A percentile compares a stretch with the other conserved stretches of the same genome.
Conservation (phyloP, 805 yeast species). For the Huiozyma naganishii region DNA sequence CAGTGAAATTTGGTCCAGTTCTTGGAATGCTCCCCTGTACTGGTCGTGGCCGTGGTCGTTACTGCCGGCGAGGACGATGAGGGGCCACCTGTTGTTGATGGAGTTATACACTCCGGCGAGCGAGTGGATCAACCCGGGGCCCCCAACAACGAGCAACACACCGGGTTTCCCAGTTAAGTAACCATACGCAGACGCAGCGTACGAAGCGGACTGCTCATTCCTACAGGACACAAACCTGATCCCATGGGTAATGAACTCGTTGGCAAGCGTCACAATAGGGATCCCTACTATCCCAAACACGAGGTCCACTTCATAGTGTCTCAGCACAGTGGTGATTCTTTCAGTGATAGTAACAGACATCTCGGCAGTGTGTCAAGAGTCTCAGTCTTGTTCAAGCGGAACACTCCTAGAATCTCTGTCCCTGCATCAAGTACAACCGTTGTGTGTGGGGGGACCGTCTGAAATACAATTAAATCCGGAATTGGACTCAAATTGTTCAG, state of each 20-base stretch:
- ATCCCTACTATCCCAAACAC: conserved; percentile 69
- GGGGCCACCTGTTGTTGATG: conserved; percentile 51
- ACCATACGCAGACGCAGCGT: conserved; percentile 66
- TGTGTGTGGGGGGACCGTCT: too few species aligned
- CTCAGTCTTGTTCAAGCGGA: too few species aligned
- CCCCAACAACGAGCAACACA: conserved; percentile 61
- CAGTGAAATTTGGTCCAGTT: conserved; percentile 50
- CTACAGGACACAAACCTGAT: conserved; percentile 50
- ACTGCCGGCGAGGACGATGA: conserved; percentile 55
- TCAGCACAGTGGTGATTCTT: conserved; percentile 37
- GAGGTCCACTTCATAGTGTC: conserved; percentile 39
- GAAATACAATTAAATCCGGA: too few species aligned
- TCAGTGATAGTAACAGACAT: conserved; percentile 2
- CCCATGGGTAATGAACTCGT: conserved; percentile 42
- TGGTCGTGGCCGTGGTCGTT: conserved; percentile 35
- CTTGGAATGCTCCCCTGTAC: conserved; percentile 60
- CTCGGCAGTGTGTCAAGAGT: too few species aligned
- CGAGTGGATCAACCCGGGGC: conserved; percentile 64
- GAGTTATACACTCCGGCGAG: conserved; percentile 58
- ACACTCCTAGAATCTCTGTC: too few species aligned
- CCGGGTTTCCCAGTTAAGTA: conserved; percentile 57
- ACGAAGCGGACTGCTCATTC: conserved; percentile 66
- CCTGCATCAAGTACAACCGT: too few species aligned
- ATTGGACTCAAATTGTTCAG: too few species aligned
- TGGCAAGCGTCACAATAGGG: conserved; percentile 63